phyloP scores from a whole-genome alignment of 805 yeast genomes.

The Spathaspora sp. region DNA sequence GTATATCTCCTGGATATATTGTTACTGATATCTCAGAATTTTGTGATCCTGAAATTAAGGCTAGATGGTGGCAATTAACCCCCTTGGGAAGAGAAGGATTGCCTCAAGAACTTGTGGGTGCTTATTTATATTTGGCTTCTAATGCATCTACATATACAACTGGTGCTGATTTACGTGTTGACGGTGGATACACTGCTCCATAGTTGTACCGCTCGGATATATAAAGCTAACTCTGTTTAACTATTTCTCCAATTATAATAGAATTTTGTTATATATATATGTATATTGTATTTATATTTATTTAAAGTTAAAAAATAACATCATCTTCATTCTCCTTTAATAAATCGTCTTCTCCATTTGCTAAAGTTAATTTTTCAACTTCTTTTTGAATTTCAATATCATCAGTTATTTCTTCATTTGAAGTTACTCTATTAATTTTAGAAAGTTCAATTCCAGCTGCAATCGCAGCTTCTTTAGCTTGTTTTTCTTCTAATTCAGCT shows the following conservation, averaged over 20 bases:
- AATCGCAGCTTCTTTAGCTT: constrained; percentile 6
- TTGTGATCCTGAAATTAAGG: constrained; percentile 27
- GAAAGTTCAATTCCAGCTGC: constrained; percentile 5
- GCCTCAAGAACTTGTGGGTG: constrained; percentile 43
- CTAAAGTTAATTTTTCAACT: constrained; percentile 22
- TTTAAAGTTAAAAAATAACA: constrained; percentile 32
- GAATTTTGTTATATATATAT: no score
- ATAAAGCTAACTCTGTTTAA: no score
- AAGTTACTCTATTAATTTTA: not conserved
- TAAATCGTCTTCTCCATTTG: constrained; percentile 17
- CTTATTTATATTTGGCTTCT: constrained; percentile 42
- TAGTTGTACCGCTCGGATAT: not conserved
- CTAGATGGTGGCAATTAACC: constrained; percentile 36
- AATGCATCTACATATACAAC: constrained; percentile 43
- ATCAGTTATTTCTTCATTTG: constrained; percentile 6
- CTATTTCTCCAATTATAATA: no score
- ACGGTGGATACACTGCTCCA: constrained; percentile 40
- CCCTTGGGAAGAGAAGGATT: constrained; percentile 46
- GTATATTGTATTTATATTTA: not conserved
- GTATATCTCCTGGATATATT: constrained; percentile 43
- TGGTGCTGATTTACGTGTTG: constrained; percentile 43
- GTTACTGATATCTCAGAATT: constrained; percentile 38
- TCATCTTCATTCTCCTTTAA: constrained; percentile 44
- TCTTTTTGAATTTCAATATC: constrained; percentile 25
- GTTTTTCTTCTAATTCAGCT: constrained; percentile 50